phyloP scores from a whole-genome alignment of 192 early-diverging fungal species.

The Podila clonocystis region DNA sequence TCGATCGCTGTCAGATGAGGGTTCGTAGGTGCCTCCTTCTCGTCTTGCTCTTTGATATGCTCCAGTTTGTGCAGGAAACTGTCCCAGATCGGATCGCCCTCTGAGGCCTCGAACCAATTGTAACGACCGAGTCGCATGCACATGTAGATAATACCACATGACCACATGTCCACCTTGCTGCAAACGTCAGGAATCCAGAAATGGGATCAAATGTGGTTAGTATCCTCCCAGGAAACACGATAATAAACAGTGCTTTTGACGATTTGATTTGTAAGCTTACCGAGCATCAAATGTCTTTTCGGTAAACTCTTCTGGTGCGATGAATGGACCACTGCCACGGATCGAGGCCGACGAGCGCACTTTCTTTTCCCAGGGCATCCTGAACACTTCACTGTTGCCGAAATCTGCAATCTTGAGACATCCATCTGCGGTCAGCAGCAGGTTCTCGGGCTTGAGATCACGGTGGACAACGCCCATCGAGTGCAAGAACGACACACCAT shows the following conservation, averaged over 20 bases:
- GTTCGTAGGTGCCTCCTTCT: background rate
- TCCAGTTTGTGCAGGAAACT: slow-evolving; percentile 14
- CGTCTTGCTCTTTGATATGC: background rate
- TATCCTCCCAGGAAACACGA: background rate
- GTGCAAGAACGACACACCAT: slow-evolving; percentile 83
- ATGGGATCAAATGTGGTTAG: background rate
- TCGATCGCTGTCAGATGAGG: slow-evolving; percentile 21
- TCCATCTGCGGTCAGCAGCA: slow-evolving; percentile 70
- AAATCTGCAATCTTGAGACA: slow-evolving; percentile 90
- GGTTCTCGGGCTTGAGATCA: slow-evolving; percentile 91
- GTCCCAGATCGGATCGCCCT: slow-evolving; percentile 41
- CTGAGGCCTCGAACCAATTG: slow-evolving; percentile 34
- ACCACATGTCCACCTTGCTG: slow-evolving; percentile 55
- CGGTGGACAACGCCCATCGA: slow-evolving; percentile 82
- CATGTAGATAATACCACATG: slow-evolving; percentile 58
- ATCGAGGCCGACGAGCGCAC: slow-evolving; percentile 70
- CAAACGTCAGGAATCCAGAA: background rate
- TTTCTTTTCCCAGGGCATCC: slow-evolving; percentile 73
- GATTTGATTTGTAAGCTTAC: slow-evolving; percentile 9
- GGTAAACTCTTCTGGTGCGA: slow-evolving; percentile 84
- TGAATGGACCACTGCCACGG: slow-evolving; percentile 86
- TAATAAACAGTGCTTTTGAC: background rate
- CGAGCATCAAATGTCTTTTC: slow-evolving; percentile 77
- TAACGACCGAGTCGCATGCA: slow-evolving; percentile 52
- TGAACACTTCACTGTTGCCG: slow-evolving; percentile 83